phyloP scores from a whole-genome alignment of 495 filamentous ascomycete genomes.

The Sordaria brevicollis region DNA sequence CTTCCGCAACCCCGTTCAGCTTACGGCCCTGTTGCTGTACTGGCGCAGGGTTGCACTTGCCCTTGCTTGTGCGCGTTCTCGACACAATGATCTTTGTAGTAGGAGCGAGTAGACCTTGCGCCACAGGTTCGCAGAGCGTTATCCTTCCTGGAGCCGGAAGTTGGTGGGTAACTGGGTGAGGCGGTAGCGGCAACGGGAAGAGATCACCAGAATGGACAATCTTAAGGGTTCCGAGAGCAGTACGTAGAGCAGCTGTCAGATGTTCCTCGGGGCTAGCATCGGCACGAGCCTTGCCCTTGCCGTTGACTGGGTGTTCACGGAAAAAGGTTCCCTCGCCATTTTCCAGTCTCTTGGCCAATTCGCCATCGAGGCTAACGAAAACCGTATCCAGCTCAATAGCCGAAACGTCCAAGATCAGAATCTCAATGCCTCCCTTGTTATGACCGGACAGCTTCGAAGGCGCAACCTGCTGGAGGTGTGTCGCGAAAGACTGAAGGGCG shows the following conservation, averaged over 20 bases:
- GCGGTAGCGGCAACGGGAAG: conserved; percentile 68
- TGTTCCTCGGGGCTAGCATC: conserved; percentile 47
- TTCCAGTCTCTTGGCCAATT: conserved; percentile 49
- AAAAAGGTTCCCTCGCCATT: conserved; percentile 48
- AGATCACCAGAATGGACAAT: conserved; percentile 78
- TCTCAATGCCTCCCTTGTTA: conserved; percentile 58
- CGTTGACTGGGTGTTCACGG: conserved; percentile 31
- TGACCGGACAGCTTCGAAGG: conserved; percentile 54
- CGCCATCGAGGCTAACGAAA: conserved; percentile 73
- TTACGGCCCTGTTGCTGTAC: conserved; percentile 26
- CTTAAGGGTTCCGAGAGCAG: conserved; percentile 56
- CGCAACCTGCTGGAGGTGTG: conserved; percentile 45
- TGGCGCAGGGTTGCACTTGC: conserved; percentile 21
- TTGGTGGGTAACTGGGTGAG: conserved; percentile 84
- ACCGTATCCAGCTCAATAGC: conserved; percentile 72
- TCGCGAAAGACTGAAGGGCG: conserved; percentile 66
- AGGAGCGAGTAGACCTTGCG: conserved; percentile 70
- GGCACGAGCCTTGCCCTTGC: conserved; percentile 17
- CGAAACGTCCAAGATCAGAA: conserved; percentile 69
- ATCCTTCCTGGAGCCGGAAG: conserved; percentile 74
- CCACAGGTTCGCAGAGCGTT: conserved; percentile 64
- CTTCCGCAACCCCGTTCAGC: conserved; percentile 53
- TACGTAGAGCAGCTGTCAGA: conserved; percentile 66
- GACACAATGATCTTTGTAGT: conserved; percentile 60
- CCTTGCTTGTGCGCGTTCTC: conserved; percentile 40